phyloP scores from a whole-genome alignment of 192 early-diverging fungal genomes.

The Podila clonocystis region DNA sequence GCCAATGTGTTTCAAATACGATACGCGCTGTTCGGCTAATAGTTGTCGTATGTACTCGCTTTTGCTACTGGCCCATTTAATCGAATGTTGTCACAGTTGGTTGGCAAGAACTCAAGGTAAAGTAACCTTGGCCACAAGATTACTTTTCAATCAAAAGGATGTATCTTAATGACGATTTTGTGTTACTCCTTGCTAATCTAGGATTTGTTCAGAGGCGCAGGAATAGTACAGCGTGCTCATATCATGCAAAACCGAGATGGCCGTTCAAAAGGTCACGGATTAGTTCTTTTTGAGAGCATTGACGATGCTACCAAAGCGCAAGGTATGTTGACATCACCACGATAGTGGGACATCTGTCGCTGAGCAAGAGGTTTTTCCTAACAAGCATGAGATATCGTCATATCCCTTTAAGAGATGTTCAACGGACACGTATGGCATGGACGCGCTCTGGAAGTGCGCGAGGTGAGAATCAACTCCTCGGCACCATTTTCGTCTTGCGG shows the following conservation, averaged over 20 bases:
- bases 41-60: not conserved
- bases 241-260: constrained; percentile 59
- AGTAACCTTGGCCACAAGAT: not conserved
- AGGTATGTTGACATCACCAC: constrained; percentile 22
- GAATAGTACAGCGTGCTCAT: constrained; percentile 66
- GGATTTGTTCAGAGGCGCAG: constrained; percentile 66
- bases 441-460: constrained; percentile 53
- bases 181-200: constrained; percentile 1
- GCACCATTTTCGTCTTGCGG: not conserved
- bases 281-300: constrained; percentile 64
- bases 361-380: too few relatives aligned
- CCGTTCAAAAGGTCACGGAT: constrained; percentile 74
- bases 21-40: not conserved
- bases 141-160: not conserved
- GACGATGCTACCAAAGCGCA: constrained; percentile 71
- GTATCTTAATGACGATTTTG: not conserved
- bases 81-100: constrained; percentile 13
- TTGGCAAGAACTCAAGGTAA: constrained; percentile 41
- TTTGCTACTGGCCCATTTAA: not conserved
- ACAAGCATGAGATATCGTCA: not conserved
- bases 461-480: constrained; percentile 19
- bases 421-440: constrained; percentile 55
- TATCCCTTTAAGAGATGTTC: constrained; percentile 39
- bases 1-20: not conserved
- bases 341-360: not conserved